Conservation (phyloP, 129 eudicot genomes). For the Cynara cardunculus region DNA sequence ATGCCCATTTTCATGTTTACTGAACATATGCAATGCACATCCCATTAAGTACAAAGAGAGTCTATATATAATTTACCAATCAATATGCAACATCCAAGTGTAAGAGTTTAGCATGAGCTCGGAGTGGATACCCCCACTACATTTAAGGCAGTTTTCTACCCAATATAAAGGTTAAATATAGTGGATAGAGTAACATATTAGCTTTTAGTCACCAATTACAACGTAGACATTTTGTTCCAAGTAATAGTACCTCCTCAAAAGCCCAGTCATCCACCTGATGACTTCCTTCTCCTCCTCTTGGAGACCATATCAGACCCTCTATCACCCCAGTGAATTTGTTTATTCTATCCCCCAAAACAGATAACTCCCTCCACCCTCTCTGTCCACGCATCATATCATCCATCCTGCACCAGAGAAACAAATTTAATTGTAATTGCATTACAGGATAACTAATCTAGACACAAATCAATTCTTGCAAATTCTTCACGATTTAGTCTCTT, state of each 20-base stretch:
- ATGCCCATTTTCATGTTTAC: neutral
- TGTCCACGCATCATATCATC: slow-evolving; percentile 99
- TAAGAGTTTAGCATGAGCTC: too few species aligned
- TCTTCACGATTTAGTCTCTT: neutral
- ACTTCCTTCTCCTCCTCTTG: slow-evolving; percentile 68
- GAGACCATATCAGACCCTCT: slow-evolving; percentile 94
- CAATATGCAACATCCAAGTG: too few species aligned
- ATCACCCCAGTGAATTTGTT: slow-evolving; percentile 88
- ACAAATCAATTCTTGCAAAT: neutral
- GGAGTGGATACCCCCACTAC: neutral
- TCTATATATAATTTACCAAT: too few species aligned
- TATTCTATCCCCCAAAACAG: slow-evolving; percentile 78
- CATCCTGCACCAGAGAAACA: slow-evolving; percentile 55
- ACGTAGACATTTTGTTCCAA: neutral
- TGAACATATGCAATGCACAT: neutral
- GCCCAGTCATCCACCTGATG: slow-evolving; percentile 82
- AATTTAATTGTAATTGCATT: neutral
- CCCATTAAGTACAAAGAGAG: too few species aligned
- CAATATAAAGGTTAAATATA: neutral
- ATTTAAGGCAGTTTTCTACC: neutral
- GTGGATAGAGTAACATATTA: neutral
- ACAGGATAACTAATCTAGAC: neutral
- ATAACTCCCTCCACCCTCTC: slow-evolving; percentile 99
- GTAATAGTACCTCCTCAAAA: slow-evolving; percentile 72
- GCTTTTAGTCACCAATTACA: neutral